Base-by-base conservation (phyloP, 495 filamentous ascomycete species). In the Podospora didyma region DNA sequence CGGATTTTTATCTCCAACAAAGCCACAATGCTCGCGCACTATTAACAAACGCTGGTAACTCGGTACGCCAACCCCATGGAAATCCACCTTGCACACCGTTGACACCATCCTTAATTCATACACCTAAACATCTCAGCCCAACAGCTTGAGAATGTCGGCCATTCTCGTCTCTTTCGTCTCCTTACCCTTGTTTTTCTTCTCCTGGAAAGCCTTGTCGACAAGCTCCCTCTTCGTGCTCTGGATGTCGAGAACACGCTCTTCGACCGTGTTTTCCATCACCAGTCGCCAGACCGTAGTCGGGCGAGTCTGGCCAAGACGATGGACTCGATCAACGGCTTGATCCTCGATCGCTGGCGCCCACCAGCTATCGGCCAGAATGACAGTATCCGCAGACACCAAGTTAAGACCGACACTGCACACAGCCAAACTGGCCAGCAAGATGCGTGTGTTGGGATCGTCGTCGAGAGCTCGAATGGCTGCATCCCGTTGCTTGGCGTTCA, bases 281-380 rank as follows among this genome's bases (percentile, higher is more conserved):
- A 96, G 72, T 53, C 91, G 76, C 80, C 88, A 93, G 5, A 96
- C 88, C 1, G 83, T 89, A 0, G 85, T 88, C 58, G 85, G 81
- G 28, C 86, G 77, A 53, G 78, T 92, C 72, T 97, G 92, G 2
- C 92, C 92, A 0, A 96, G 80, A 3, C 92, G 79, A 59, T 96
- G 90, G 17, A 96, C 92, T 1, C 92, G 85, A 65, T 97, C 92
- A 2, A 96, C 82, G 23, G 92, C 92, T 64, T 97, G 92, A 63
- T 96, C 91, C 69, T 97, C 92, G 56, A 96, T 92, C 0, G 90
- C 92, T 0, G 91, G 90, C 2, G 91, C 90, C 90, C 92, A 96
- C 92, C 76, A 96, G 45, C 81, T 86, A 65, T 97, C 92, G 0
- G 83, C 80, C 7, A 96, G 76, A 16, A 96, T 84, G 46, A 94